Conservation (phyloP, 2,329 filamentous ascomycete genomes). For the Raffaelea albimanens region DNA sequence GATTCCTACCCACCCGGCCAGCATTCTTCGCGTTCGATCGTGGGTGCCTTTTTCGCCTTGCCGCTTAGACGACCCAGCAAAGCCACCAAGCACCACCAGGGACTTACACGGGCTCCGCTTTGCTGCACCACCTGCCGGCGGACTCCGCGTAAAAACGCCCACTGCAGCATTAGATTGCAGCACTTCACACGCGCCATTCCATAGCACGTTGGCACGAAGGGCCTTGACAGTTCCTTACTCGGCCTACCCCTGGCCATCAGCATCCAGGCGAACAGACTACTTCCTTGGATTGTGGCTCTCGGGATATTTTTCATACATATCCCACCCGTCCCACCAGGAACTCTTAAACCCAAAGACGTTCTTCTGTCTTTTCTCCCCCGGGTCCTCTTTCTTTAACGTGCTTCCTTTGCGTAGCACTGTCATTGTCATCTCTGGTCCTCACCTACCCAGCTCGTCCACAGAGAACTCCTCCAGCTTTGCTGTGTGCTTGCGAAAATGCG, state of each 20-base stretch:
- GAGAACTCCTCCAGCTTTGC: too few species aligned
- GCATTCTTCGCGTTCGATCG: too few species aligned
- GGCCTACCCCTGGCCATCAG: too few species aligned
- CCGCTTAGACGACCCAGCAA: too few species aligned
- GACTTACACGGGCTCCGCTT: background rate
- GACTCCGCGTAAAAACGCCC: background rate
- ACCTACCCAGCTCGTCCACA: too few species aligned
- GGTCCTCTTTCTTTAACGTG: background rate
- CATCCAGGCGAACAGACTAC: too few species aligned
- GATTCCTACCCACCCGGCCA: too few species aligned
- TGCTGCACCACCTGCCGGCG: background rate
- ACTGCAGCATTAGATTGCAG: background rate
- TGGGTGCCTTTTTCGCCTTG: too few species aligned
- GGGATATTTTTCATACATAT: background rate
- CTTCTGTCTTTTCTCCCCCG: background rate
- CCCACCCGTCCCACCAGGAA: background rate
- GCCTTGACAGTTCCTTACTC: too few species aligned
- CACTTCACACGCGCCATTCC: background rate
- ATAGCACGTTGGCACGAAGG: too few species aligned
- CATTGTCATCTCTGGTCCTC: too few species aligned
- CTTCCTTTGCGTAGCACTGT: background rate
- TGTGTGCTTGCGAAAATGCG: slow-evolving; percentile 7
- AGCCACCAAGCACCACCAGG: too few species aligned
- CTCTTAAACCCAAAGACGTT: slow-evolving; percentile 1
- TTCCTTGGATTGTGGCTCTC: background rate